phyloP scores from a whole-genome alignment of 768 basidiomycete species.

The Pleurotus platypus region DNA sequence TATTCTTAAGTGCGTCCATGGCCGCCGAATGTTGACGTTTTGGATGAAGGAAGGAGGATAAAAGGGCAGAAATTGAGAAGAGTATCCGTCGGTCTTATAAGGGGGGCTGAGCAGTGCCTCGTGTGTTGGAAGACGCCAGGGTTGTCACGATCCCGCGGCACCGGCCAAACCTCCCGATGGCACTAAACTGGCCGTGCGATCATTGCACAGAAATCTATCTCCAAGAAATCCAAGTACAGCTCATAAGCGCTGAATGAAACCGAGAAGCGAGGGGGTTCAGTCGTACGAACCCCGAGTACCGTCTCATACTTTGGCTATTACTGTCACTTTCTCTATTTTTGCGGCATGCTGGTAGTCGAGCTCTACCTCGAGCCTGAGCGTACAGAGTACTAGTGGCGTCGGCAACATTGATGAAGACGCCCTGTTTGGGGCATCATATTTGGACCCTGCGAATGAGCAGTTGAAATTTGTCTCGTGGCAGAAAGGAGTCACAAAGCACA shows the following conservation, averaged over 20 bases:
- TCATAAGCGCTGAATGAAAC: background rate
- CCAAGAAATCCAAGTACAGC: background rate
- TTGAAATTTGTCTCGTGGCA: slow-evolving; percentile 5
- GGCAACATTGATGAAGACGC: background rate
- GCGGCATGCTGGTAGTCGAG: background rate
- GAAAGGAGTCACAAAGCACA: background rate
- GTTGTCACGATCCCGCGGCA: slow-evolving; percentile 7
- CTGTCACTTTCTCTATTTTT: background rate
- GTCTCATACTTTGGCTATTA: background rate
- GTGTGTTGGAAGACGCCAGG: slow-evolving; percentile 36
- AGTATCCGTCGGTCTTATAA: slow-evolving; percentile 42
- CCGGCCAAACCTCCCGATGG: slow-evolving; percentile 8
- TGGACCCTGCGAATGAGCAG: slow-evolving; percentile 4
- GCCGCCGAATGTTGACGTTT: slow-evolving; percentile 12
- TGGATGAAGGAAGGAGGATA: slow-evolving; percentile 16
- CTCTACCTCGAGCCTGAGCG: slow-evolving; percentile 7
- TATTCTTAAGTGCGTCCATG: slow-evolving; percentile 71
- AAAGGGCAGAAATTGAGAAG: slow-evolving; percentile 28
- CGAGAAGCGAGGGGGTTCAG: background rate
- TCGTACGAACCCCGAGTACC: background rate
- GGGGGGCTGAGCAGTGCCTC: slow-evolving; percentile 37
- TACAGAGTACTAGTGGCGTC: slow-evolving; percentile 7
- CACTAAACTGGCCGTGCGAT: slow-evolving; percentile 8
- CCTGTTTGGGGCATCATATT: slow-evolving; percentile 5
- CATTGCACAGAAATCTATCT: slow-evolving; percentile 2